These are phyloP conservation scores for Coemansia javaensis DNA, from an alignment of 192 early-diverging fungal genomes.

Conservation along the genomic window DNA sequence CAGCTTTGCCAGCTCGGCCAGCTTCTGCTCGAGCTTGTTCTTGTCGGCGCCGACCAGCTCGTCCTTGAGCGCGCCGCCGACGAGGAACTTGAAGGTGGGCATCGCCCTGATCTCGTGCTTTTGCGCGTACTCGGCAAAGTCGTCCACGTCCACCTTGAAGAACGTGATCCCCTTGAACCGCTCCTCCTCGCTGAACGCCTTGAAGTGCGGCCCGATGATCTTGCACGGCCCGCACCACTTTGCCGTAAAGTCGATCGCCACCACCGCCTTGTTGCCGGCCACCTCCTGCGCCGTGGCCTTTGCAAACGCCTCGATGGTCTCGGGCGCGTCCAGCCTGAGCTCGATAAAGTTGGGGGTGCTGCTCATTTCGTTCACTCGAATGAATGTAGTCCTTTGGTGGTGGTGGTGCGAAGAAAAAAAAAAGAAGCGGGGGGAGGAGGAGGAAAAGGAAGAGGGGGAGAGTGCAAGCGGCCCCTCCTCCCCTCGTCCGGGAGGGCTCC, in stretches of 20 bases:
- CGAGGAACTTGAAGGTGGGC: conserved; percentile 76
- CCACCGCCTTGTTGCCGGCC: conserved; percentile 51
- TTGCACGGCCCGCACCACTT: conserved; percentile 89
- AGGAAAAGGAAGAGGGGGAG: no score
- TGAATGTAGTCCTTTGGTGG: no score
- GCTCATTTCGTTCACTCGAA: no score
- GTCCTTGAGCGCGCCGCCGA: conserved; percentile 54
- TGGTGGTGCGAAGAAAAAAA: no score
- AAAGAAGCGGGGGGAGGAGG: no score
- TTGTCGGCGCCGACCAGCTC: conserved; percentile 64
- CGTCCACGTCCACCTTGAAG: conserved; percentile 82
- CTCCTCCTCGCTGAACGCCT: conserved; percentile 54
- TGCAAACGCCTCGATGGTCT: conserved; percentile 12
- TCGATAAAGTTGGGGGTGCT: background rate
- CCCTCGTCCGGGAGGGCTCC: no score
- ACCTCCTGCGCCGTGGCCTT: no score
- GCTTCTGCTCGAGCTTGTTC: conserved; percentile 13
- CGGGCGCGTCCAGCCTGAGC: no score
- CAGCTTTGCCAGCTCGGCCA: conserved; percentile 16
- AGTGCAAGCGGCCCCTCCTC: no score
- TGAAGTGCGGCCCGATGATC: conserved; percentile 64
- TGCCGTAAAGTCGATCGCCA: conserved; percentile 66
- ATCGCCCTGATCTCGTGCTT: conserved; percentile 57
- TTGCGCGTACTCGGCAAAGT: conserved; percentile 44
- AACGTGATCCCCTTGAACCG: conserved; percentile 59